Percentiles rank a stretch among this genome's conserved stretches.
phyloP scores from a whole-genome alignment of 257 asterid species.

The Solanum clarkiae region DNA sequence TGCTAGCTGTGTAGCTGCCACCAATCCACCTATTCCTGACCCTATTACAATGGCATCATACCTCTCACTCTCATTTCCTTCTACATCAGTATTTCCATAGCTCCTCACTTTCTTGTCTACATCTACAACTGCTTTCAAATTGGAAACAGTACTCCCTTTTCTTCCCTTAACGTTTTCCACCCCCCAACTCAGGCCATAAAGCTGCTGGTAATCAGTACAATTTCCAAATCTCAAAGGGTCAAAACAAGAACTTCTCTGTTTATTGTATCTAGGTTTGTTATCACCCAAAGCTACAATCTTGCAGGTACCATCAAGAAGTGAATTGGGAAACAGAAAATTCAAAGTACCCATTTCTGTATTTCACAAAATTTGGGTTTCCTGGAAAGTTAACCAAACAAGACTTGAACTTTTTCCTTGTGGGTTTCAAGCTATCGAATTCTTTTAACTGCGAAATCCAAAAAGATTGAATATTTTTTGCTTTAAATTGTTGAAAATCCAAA shows the following conservation, averaged over 20 bases:
- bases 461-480: not conserved
- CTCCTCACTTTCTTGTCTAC: conserved; percentile 24
- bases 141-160: conserved; percentile 10
- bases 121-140: conserved; percentile 36
- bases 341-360: conserved; percentile 25
- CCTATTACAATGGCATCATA: conserved; percentile 90
- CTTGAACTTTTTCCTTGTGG: conserved; percentile 1
- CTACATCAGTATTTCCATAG: conserved; percentile 6
- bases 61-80: conserved; percentile 10
- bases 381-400: not conserved
- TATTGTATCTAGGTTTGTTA: conserved; percentile 12
- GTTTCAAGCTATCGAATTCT: not conserved
- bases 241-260: conserved; percentile 1
- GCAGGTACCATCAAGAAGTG: conserved; percentile 17
- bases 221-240: conserved; percentile 9
- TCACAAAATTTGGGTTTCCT: not conserved
- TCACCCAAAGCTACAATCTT: conserved; percentile 15
- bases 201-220: not conserved
- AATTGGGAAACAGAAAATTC: conserved; percentile 18
- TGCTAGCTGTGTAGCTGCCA: conserved; percentile 91
- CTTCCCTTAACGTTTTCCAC: conserved; percentile 4
- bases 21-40: conserved; percentile 93
- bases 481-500: not conserved
- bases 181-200: conserved; percentile 12
- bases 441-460: not conserved